Evolutionary conservation across 2,329 filamentous ascomycete species (phyloP).

Genomic region (Pseudocercospora eumusae): DNA sequence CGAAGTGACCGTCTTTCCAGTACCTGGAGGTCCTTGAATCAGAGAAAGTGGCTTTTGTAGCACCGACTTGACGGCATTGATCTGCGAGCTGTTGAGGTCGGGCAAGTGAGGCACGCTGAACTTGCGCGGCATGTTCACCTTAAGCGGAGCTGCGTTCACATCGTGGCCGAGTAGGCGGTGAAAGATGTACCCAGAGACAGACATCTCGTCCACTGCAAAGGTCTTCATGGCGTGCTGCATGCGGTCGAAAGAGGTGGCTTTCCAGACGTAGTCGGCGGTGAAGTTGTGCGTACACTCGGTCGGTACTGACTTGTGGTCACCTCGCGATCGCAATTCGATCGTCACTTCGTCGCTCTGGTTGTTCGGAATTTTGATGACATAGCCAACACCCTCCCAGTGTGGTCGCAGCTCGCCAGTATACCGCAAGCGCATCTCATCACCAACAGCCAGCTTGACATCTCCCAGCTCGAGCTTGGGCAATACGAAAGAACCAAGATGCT

Average conservation of each 20-base stretch:
- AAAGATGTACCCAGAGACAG: slow-evolving; percentile 97
- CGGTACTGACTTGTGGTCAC: slow-evolving; percentile 92
- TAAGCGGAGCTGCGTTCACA: slow-evolving; percentile 91
- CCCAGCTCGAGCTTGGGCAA: slow-evolving; percentile 96
- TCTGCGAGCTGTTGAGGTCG: slow-evolving; percentile 92
- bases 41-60: slow-evolving; percentile 90
- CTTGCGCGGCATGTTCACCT: slow-evolving; percentile 92
- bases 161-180: slow-evolving; percentile 95
- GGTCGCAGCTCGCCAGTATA: slow-evolving; percentile 92
- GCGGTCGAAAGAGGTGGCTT: slow-evolving; percentile 96
- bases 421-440: slow-evolving; percentile 95
- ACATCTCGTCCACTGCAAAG: slow-evolving; percentile 96
- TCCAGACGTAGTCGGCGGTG: slow-evolving; percentile 98
- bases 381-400: slow-evolving; percentile 96
- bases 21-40: slow-evolving; percentile 95
- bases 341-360: slow-evolving; percentile 98
- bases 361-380: slow-evolving; percentile 99
- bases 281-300: slow-evolving; percentile 98
- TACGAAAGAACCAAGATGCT: slow-evolving; percentile 92
- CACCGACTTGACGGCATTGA: slow-evolving; percentile 93
- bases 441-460: slow-evolving; percentile 95
- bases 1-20: slow-evolving; percentile 97
- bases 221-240: slow-evolving; percentile 99
- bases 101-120: slow-evolving; percentile 93
- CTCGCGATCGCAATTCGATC: slow-evolving; percentile 88